phyloP scores from a whole-genome alignment of 768 basidiomycete species.

The Trametes maxima region DNA sequence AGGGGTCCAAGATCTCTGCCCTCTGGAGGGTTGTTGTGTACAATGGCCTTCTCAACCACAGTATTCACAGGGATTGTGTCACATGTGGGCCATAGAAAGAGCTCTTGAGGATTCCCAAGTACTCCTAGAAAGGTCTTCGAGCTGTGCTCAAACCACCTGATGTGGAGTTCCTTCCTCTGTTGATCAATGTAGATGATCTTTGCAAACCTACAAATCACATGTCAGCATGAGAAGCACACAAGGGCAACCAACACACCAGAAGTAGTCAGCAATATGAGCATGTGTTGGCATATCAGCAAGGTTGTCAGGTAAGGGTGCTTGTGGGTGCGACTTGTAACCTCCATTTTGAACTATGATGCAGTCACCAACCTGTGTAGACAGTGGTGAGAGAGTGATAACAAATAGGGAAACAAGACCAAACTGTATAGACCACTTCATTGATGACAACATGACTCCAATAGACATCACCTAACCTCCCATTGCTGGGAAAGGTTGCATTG shows the following conservation, averaged over 20 bases:
- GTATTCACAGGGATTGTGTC: conserved; percentile 38
- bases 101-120: conserved; percentile 61
- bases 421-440: conserved; percentile 44
- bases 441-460: conserved; percentile 42
- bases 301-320: conserved; percentile 39
- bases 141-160: conserved; percentile 78
- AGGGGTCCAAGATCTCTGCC: conserved; percentile 33
- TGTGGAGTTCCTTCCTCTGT: conserved; percentile 50
- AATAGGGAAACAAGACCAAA: background rate
- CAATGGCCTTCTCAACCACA: conserved; percentile 52
- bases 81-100: conserved; percentile 64
- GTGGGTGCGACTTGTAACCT: conserved; percentile 31
- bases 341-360: conserved; percentile 55
- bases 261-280: conserved; percentile 55
- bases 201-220: conserved; percentile 57
- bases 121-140: conserved; percentile 62
- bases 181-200: conserved; percentile 57
- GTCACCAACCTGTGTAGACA: conserved; percentile 58
- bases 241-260: conserved; percentile 50
- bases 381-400: conserved; percentile 1
- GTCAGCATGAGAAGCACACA: background rate
- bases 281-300: conserved; percentile 38
- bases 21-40: conserved; percentile 37
- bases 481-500: background rate
- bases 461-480: conserved; percentile 16